These are phyloP conservation scores for Coemansia sp. DNA, from an alignment of 192 early-diverging fungal genomes.

Conservation along the genomic window DNA sequence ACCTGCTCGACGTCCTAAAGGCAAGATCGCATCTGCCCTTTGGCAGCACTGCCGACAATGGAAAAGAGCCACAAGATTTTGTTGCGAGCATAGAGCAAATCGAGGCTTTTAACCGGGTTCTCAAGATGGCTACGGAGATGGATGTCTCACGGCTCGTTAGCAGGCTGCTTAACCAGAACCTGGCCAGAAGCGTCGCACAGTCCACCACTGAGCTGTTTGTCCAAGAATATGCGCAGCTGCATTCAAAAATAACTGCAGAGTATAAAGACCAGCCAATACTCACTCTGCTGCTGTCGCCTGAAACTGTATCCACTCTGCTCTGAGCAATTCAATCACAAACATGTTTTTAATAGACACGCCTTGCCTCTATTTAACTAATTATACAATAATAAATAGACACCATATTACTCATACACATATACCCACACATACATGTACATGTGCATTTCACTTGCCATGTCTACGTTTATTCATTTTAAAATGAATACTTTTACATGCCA, in stretches of 20 bases:
- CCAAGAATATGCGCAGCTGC: slow-evolving; percentile 12
- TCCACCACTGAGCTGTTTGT: slow-evolving; percentile 16
- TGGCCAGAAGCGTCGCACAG: slow-evolving; percentile 1
- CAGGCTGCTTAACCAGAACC: slow-evolving; percentile 17
- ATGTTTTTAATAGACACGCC: too few species aligned
- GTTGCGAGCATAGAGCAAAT: not conserved
- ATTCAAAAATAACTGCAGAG: not conserved
- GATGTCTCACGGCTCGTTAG: slow-evolving; percentile 24
- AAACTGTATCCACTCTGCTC: slow-evolving; percentile 6
- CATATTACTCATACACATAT: too few species aligned
- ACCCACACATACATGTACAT: too few species aligned
- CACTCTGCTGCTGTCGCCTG: slow-evolving; percentile 1
- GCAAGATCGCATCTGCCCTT: slow-evolving; percentile 25
- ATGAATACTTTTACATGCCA: too few species aligned
- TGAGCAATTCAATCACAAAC: not conserved
- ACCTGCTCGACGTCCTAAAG: slow-evolving; percentile 16
- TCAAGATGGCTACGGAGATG: slow-evolving; percentile 24
- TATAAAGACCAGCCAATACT: not conserved
- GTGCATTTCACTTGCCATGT: too few species aligned
- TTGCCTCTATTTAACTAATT: too few species aligned
- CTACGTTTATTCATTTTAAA: too few species aligned
- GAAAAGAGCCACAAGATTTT: not conserved
- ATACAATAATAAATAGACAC: too few species aligned
- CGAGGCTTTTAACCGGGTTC: slow-evolving; percentile 15
- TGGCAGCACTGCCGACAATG: not conserved